phyloP scores from a whole-genome alignment of 345 rosid genomes.

The Hevea brasiliensis region DNA sequence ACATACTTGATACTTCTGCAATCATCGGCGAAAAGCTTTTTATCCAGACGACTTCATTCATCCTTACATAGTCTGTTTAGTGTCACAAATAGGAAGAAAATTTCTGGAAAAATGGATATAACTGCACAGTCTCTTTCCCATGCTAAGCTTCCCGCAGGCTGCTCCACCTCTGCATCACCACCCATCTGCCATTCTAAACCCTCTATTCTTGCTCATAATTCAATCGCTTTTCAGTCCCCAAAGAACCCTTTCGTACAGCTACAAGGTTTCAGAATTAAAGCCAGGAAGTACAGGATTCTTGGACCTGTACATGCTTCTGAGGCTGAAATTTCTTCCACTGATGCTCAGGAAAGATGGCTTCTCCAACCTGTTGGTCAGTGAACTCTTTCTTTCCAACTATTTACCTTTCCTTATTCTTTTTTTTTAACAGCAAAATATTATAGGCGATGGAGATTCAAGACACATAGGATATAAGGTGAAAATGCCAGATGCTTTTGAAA shows the following conservation, averaged over 20 bases:
- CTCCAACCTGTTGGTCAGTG: constrained; percentile 77
- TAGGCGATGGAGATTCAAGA: constrained; percentile 87
- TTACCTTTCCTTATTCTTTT: background rate
- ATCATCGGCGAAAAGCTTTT: constrained; percentile 3
- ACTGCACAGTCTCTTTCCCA: constrained; percentile 28
- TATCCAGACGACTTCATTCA: constrained; percentile 16
- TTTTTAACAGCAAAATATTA: background rate
- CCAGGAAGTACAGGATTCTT: constrained; percentile 27
- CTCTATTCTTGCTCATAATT: constrained; percentile 26
- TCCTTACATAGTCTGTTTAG: background rate
- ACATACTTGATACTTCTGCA: constrained; percentile 22
- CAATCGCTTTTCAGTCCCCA: constrained; percentile 22
- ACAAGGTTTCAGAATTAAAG: constrained; percentile 23
- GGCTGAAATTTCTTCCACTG: constrained; percentile 34
- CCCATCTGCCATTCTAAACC: constrained; percentile 30
- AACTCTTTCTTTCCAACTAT: background rate
- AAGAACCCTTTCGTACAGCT: constrained; percentile 23
- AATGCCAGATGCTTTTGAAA: constrained; percentile 81
- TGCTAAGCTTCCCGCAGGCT: constrained; percentile 27
- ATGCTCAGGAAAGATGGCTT: constrained; percentile 62
- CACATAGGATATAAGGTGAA: constrained; percentile 75
- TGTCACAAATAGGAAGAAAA: background rate
- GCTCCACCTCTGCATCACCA: constrained; percentile 24
- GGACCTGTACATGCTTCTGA: constrained; percentile 45
- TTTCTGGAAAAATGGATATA: constrained; percentile 34